A percentile compares a stretch with the other conserved stretches of the same genome.
These are phyloP conservation scores for Puccinia polysora DNA, from an alignment of 1,284 basidiomycete genomes.

Conservation along the genomic window DNA sequence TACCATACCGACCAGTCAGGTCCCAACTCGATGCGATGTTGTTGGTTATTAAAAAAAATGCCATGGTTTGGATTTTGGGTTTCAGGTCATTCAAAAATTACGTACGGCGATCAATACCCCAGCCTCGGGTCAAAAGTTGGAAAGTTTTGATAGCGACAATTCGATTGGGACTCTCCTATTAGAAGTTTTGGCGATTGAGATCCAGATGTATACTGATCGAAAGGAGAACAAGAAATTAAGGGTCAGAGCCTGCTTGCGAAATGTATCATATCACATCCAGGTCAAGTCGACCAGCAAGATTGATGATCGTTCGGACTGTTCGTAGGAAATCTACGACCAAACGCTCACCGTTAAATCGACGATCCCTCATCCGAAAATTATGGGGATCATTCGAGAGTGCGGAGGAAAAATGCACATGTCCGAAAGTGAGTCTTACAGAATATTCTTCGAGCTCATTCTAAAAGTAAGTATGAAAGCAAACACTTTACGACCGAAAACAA, in stretches of 20 bases:
- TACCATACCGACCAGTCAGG: too few relatives aligned
- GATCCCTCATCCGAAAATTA: slow-evolving; percentile 95
- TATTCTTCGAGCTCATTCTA: not conserved
- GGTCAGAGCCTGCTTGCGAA: too few relatives aligned
- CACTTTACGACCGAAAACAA: not conserved
- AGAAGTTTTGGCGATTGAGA: slow-evolving; percentile 98
- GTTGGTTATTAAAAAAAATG: not conserved
- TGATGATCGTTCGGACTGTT: too few relatives aligned
- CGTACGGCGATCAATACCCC: slow-evolving; percentile 32
- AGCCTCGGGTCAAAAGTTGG: slow-evolving; percentile 3
- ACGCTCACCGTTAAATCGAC: slow-evolving; percentile 87
- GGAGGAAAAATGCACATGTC: slow-evolving; percentile 99
- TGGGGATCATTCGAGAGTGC: slow-evolving; percentile 98
- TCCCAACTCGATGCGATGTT: not conserved
- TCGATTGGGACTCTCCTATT: slow-evolving; percentile 84
- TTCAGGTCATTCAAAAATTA: slow-evolving; percentile 37
- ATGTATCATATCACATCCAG: not conserved
- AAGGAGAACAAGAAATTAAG: slow-evolving; percentile 93
- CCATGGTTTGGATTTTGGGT: too few relatives aligned
- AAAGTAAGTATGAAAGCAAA: not conserved
- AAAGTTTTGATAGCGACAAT: slow-evolving; percentile 65
- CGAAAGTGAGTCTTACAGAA: slow-evolving; percentile 73
- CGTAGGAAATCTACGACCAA: slow-evolving; percentile 91
- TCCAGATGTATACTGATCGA: slow-evolving; percentile 98
- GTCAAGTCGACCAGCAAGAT: not conserved